A percentile compares a stretch with the other conserved stretches of the same genome.
These are phyloP conservation scores for Nymphaea thermarum DNA, from an alignment of 164 flowering plant genomes.

Conservation along the genomic window DNA sequence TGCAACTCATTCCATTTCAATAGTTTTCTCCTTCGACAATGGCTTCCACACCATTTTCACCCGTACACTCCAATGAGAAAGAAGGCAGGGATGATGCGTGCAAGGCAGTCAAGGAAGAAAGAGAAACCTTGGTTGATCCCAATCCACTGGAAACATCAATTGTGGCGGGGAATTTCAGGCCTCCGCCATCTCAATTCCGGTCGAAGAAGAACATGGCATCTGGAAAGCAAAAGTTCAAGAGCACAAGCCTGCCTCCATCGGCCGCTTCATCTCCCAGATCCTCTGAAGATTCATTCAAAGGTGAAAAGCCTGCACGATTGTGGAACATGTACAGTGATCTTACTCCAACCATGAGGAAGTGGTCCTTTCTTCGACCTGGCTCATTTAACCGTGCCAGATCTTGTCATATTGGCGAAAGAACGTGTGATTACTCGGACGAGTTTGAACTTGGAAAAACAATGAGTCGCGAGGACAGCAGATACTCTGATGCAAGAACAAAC, in stretches of 20 bases:
- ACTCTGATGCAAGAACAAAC: not conserved
- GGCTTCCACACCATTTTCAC: not conserved
- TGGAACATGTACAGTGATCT: not conserved
- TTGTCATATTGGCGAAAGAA: not conserved
- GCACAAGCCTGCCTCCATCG: slow-evolving; percentile 43
- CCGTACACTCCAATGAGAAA: not conserved
- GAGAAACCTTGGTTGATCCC: slow-evolving; percentile 54
- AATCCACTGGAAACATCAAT: slow-evolving; percentile 27
- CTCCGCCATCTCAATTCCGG: slow-evolving; percentile 1
- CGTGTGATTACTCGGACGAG: not conserved
- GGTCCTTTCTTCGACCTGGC: not conserved
- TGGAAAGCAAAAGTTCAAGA: slow-evolving; percentile 24
- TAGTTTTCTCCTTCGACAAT: not conserved
- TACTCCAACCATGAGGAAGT: not conserved
- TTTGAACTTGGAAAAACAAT: slow-evolving; percentile 9
- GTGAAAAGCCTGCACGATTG: slow-evolving; percentile 7
- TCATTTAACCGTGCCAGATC: not conserved
- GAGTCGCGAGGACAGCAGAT: not conserved
- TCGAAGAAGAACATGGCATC: slow-evolving; percentile 7
- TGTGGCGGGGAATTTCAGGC: slow-evolving; percentile 1
- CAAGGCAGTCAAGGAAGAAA: slow-evolving; percentile 17
- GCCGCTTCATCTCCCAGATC: slow-evolving; percentile 33
- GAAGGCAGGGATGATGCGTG: not conserved
- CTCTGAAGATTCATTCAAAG: slow-evolving; percentile 30
- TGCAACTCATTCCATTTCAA: not conserved